Evolutionary conservation across 495 filamentous ascomycete genomes (phyloP).

Genomic region (Copromyces sp.): DNA sequence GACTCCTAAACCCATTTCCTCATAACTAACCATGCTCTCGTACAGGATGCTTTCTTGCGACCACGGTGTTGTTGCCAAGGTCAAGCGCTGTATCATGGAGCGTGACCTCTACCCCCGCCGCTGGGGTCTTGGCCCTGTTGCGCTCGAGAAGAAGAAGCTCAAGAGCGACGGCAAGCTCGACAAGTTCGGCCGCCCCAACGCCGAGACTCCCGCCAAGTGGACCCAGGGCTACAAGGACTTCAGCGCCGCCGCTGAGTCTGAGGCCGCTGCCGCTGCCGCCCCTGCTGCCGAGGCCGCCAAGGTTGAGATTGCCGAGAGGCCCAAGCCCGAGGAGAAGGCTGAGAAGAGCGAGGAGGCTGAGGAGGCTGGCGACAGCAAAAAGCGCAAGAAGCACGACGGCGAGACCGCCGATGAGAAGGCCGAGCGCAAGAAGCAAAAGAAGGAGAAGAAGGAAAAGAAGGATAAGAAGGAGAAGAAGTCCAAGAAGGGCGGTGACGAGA

Average conservation of each 20-base stretch:
- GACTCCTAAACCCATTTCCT: background rate
- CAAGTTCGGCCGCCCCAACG: constrained; percentile 89
- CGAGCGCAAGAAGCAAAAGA: constrained; percentile 67
- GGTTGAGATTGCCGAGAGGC: constrained; percentile 12
- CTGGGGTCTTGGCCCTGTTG: constrained; percentile 89
- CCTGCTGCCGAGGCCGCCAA: constrained; percentile 16
- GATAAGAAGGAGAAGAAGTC: constrained; percentile 42
- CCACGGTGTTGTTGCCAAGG: constrained; percentile 93
- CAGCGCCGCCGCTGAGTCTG: constrained; percentile 34
- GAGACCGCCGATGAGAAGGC: constrained; percentile 69
- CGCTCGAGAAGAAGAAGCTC: constrained; percentile 96
- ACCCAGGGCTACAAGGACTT: constrained; percentile 83
- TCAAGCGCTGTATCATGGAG: constrained; percentile 98
- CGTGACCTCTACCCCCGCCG: constrained; percentile 88
- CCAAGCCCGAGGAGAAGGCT: constrained; percentile 29
- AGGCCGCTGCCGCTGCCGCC: constrained; percentile 28
- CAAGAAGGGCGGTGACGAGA: constrained; percentile 47
- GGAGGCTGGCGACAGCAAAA: constrained; percentile 44
- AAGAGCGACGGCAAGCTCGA: constrained; percentile 96
- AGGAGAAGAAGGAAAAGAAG: constrained; percentile 58
- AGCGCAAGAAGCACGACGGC: constrained; percentile 73
- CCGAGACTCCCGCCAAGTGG: constrained; percentile 86
- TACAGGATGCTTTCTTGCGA: constrained; percentile 67
- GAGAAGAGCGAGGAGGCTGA: constrained; percentile 27
- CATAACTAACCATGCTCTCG: background rate